These are phyloP conservation scores for Boletus fagicola DNA, from an alignment of 768 basidiomycete species.

Conservation along the genomic window DNA sequence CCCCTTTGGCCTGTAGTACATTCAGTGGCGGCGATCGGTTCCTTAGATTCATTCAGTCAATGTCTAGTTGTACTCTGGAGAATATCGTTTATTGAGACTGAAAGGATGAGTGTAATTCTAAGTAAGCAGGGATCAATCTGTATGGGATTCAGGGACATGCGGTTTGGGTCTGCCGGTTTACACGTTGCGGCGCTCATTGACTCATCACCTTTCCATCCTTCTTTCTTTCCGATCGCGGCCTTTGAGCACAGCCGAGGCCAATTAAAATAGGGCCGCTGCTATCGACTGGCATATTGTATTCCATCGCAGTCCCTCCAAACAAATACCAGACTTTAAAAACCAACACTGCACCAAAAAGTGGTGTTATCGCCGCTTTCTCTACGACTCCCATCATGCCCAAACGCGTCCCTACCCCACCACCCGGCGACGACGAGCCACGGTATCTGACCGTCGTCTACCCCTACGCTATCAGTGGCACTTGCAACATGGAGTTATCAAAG, in stretches of 20 bases:
- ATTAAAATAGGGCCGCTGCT: background rate
- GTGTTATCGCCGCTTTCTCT: background rate
- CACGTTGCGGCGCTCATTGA: background rate
- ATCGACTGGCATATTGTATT: background rate
- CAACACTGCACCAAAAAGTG: background rate
- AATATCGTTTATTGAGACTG: background rate
- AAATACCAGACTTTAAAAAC: background rate
- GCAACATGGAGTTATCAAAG: slow-evolving; percentile 39
- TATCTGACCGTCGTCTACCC: slow-evolving; percentile 47
- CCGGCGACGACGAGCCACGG: slow-evolving; percentile 42
- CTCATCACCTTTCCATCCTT: background rate
- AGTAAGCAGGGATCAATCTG: background rate
- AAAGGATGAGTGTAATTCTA: background rate
- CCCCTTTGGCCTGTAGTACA: background rate
- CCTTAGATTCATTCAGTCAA: background rate
- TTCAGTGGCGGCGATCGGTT: background rate
- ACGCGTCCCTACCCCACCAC: slow-evolving; percentile 42
- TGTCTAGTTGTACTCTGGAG: background rate
- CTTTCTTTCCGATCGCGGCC: slow-evolving; percentile 2
- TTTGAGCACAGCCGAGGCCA: background rate
- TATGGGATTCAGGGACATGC: background rate
- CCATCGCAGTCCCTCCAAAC: slow-evolving; percentile 2
- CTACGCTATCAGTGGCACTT: slow-evolving; percentile 37
- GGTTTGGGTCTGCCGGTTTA: background rate
- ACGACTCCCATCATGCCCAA: slow-evolving; percentile 36